Evolutionary conservation across 2,329 filamentous ascomycete genomes (phyloP).

Genomic region (Piedraia hortae): DNA sequence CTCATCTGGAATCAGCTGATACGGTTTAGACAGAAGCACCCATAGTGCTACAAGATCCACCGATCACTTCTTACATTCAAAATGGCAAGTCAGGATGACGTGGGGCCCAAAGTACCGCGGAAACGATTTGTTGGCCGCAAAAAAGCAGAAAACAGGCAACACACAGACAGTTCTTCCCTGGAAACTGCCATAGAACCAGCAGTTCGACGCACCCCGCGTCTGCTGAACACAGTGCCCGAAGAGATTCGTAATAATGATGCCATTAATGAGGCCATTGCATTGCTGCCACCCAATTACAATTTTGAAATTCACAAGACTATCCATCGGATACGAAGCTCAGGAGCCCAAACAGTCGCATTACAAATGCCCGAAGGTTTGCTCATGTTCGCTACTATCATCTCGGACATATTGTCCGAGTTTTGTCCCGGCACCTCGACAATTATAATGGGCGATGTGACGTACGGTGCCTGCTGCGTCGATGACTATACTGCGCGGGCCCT

Average conservation of each 20-base stretch:
- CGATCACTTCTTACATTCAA: too few species aligned
- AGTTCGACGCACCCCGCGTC: conserved; percentile 43
- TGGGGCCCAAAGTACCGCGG: conserved; percentile 2
- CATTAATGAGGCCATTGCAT: conserved; percentile 61
- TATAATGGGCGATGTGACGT: conserved; percentile 98
- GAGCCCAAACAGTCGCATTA: conserved; percentile 62
- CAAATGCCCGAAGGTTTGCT: conserved; percentile 92
- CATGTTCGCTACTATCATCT: conserved; percentile 88
- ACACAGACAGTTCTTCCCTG: too few species aligned
- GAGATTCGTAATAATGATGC: conserved; percentile 65
- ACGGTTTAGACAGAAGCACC: too few species aligned
- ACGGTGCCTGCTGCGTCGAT: conserved; percentile 94
- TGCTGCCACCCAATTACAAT: conserved; percentile 87
- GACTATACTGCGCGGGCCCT: conserved; percentile 89
- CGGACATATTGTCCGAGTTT: conserved; percentile 84
- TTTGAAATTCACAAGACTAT: conserved; percentile 98
- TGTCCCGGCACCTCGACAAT: conserved; percentile 75
- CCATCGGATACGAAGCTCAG: conserved; percentile 60
- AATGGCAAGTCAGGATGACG: too few species aligned
- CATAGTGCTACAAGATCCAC: too few species aligned
- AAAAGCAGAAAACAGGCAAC: conserved; percentile 40
- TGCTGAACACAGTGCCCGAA: conserved; percentile 72
- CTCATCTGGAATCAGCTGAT: too few species aligned
- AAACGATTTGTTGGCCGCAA: conserved; percentile 59
- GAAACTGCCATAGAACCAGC: conserved; percentile 24